phyloP scores from a whole-genome alignment of 139 green algal species.

The Parachlorella kessleri region DNA sequence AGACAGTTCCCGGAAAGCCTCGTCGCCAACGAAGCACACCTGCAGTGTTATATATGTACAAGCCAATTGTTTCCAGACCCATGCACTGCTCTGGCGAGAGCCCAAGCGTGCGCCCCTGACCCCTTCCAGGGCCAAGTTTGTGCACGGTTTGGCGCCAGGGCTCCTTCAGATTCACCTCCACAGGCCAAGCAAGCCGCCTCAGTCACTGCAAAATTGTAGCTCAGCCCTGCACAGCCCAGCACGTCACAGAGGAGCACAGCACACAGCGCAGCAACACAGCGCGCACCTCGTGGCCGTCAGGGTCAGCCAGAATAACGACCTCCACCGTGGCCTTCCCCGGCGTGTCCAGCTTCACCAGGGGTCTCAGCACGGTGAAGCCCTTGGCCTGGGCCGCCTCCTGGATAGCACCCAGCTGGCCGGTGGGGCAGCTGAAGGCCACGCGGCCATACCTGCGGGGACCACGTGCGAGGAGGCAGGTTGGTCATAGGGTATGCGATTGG shows the following conservation, averaged over 20 bases:
- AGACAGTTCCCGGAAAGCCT: slow-evolving; percentile 54
- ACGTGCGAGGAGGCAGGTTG: neutral
- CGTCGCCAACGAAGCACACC: slow-evolving; percentile 68
- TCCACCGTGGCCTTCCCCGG: slow-evolving; percentile 61
- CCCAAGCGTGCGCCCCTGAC: no score
- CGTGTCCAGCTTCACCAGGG: slow-evolving; percentile 55
- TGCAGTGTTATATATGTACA: neutral
- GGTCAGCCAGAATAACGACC: slow-evolving; percentile 63
- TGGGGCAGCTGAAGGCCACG: slow-evolving; percentile 51
- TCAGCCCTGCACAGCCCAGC: neutral
- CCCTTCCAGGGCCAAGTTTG: no score
- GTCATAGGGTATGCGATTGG: no score
- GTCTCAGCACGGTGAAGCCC: slow-evolving; percentile 43
- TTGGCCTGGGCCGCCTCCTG: slow-evolving; percentile 19
- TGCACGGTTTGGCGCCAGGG: neutral
- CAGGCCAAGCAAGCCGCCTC: neutral
- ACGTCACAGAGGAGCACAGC: no score
- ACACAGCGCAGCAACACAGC: no score
- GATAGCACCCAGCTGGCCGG: slow-evolving; percentile 42
- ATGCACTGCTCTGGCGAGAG: no score
- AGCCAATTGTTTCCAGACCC: no score
- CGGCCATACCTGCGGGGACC: slow-evolving; percentile 41
- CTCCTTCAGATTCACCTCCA: neutral
- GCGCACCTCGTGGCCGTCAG: slow-evolving; percentile 58
- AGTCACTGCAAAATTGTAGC: neutral